Base-by-base conservation (phyloP, 2,329 filamentous ascomycete species). In the Periconia macrospinosa region DNA sequence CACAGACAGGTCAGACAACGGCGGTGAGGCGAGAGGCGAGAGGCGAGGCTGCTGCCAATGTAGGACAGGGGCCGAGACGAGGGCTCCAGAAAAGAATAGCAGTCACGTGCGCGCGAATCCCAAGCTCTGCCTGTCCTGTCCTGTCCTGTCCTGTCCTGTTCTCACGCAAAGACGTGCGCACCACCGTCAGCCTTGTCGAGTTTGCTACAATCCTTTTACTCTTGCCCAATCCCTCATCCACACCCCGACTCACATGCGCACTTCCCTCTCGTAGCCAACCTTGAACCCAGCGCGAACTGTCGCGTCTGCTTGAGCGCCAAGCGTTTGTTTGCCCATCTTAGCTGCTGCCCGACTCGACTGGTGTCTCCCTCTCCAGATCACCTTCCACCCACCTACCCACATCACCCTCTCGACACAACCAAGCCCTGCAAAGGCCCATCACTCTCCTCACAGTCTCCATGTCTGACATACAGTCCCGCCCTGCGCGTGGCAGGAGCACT, bases 391-490 rank as follows among this genome's bases (percentile, higher is more conserved):
- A 68, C 67, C 70, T 56, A 19, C 62, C 62, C 56, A 19, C 61
- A 60, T 62, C 61, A 56, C 65, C 60, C 60, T 61, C 64, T 58
- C 61, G 23, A 27, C 23, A 27, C 53, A 59, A 61, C 56, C 42
- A 50, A 46, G 45, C 53, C 49, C 30, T 41, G 46, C 56, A 56
- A 58, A 59, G 62, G 49, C 41, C 56, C 60, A 57, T 69, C 70
- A 69, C 71, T 69, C n/a, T 19, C 75, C 72, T 66, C 70, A 72
- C 69, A 75, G 68, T 78, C 76, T 74, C 78, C 75, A 97, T 97
- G 94, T 96, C 94, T 84, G 93, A 97, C 85, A 86, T 90, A 81
- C 89, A 92, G 83, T 85, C 89, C 79, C 86, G 92, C 84, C 84
- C 89, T 75, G 84, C 90, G 79, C 91, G 93, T 80, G 92, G 93